Conservation (phyloP, 2,329 filamentous ascomycete genomes). For the Colletotrichum siamense region DNA sequence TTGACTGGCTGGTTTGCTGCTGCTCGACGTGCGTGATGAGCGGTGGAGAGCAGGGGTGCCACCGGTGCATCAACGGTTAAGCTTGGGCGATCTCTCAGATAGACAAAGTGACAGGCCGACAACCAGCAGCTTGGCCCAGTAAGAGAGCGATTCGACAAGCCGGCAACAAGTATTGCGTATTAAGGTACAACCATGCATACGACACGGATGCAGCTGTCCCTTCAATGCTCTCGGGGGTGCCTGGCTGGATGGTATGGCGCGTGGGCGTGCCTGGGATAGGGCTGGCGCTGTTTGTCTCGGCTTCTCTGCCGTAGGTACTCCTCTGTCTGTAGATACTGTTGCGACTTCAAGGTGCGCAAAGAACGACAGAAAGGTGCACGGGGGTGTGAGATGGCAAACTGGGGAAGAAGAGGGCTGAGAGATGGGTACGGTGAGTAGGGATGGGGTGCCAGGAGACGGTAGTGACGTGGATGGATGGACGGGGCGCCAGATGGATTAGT, state of each 20-base stretch:
- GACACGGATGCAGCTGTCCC: background rate
- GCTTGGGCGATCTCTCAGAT: constrained; percentile 12
- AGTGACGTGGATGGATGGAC: constrained; percentile 8
- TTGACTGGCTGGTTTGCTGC: constrained; percentile 13
- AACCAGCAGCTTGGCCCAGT: constrained; percentile 4
- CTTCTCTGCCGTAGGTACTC: background rate
- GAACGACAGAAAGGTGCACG: background rate
- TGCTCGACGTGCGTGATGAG: constrained; percentile 20
- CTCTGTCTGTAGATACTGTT: background rate
- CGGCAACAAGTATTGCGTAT: constrained; percentile 4
- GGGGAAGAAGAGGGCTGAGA: background rate
- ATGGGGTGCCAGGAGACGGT: background rate
- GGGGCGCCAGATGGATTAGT: background rate
- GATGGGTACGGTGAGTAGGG: constrained; percentile 17
- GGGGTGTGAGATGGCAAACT: constrained; percentile 11
- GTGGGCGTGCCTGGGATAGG: background rate
- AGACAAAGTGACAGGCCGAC: constrained; percentile 7
- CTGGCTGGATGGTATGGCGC: background rate
- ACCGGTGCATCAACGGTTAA: constrained; percentile 11
- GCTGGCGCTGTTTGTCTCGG: constrained; percentile 11
- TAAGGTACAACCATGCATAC: constrained; percentile 18
- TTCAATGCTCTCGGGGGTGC: background rate
- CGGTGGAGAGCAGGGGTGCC: constrained; percentile 17
- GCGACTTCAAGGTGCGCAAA: background rate
- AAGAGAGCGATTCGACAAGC: background rate